Conservation (phyloP, 139 green algal genomes). For the Edaphochlamys debaryana region DNA sequence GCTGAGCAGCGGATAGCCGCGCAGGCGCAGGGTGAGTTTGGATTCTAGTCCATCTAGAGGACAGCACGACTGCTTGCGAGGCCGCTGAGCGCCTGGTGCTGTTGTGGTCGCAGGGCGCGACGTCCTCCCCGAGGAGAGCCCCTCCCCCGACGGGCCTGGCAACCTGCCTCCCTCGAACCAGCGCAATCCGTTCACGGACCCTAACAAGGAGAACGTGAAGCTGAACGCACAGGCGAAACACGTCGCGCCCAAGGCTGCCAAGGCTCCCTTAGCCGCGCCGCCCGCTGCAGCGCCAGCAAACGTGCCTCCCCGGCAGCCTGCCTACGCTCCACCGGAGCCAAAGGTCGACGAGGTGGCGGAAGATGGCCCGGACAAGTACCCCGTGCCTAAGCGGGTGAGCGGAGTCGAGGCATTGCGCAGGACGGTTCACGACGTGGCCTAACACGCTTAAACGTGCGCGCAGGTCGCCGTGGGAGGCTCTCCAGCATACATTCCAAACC, state of each 20-base stretch:
- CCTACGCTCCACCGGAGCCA: not conserved
- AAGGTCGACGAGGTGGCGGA: conserved; percentile 33
- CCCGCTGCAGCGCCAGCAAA: not conserved
- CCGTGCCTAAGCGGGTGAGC: conserved; percentile 30
- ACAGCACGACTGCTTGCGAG: too few relatives aligned
- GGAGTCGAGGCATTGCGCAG: too few relatives aligned
- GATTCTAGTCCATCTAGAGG: too few relatives aligned
- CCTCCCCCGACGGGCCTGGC: conserved; percentile 27
- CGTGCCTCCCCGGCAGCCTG: not conserved
- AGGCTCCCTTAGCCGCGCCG: conserved; percentile 28
- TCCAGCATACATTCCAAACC: conserved; percentile 87
- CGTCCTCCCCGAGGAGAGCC: conserved; percentile 22
- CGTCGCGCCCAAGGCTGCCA: conserved; percentile 28
- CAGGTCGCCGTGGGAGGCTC: conserved; percentile 89
- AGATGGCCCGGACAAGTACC: conserved; percentile 42
- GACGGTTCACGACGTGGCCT: too few relatives aligned
- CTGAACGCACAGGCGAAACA: conserved; percentile 37
- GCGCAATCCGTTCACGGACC: conserved; percentile 30
- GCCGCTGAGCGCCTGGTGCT: too few relatives aligned
- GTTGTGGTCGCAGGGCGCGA: conserved; percentile 10
- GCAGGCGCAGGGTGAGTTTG: conserved; percentile 7
- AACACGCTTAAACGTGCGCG: not conserved
- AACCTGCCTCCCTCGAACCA: conserved; percentile 30
- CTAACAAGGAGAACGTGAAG: conserved; percentile 37
- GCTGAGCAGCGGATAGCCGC: conserved; percentile 32